phyloP scores from a whole-genome alignment of 768 basidiomycete species.

The Psilocybe tampanensis region DNA sequence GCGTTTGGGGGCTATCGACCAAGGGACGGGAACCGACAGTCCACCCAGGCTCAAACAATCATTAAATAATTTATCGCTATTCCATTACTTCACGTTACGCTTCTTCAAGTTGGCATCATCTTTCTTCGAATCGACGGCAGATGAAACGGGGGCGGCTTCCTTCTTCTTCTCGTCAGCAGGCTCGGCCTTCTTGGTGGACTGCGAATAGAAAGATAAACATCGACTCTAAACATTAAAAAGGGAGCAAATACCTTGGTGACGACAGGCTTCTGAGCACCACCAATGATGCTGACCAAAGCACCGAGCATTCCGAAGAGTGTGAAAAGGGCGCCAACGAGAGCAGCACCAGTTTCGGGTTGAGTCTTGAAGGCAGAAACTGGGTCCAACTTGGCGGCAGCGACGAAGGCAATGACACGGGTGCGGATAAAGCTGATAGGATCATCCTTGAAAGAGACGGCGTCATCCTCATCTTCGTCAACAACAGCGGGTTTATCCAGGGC shows the following conservation, averaged over 20 bases:
- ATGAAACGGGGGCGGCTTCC: conserved; percentile 65
- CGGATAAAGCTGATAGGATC: conserved; percentile 85
- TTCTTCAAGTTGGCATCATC: conserved; percentile 71
- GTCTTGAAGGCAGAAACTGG: conserved; percentile 84
- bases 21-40: conserved; percentile 17
- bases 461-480: conserved; percentile 49
- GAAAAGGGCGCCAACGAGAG: conserved; percentile 70
- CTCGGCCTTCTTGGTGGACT: conserved; percentile 82
- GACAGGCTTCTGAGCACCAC: conserved; percentile 69
- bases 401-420: conserved; percentile 75
- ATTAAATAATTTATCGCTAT: conserved; percentile 16
- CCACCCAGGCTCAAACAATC: conserved; percentile 6
- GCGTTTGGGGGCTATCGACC: conserved; percentile 12
- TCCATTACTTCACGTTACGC: conserved; percentile 46
- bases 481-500: conserved; percentile 57
- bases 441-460: conserved; percentile 55
- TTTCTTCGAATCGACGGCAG: conserved; percentile 76
- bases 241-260: conserved; percentile 59
- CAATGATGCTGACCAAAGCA: conserved; percentile 76
- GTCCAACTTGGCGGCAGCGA: conserved; percentile 74
- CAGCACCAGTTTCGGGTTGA: conserved; percentile 86
- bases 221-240: conserved; percentile 1
- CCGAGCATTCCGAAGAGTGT: conserved; percentile 88
- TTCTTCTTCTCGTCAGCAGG: conserved; percentile 65
- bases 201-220: conserved; percentile 4